Evolutionary conservation across 2,329 filamentous ascomycete genomes (phyloP).

Genomic region (Elsinoe perseae): DNA sequence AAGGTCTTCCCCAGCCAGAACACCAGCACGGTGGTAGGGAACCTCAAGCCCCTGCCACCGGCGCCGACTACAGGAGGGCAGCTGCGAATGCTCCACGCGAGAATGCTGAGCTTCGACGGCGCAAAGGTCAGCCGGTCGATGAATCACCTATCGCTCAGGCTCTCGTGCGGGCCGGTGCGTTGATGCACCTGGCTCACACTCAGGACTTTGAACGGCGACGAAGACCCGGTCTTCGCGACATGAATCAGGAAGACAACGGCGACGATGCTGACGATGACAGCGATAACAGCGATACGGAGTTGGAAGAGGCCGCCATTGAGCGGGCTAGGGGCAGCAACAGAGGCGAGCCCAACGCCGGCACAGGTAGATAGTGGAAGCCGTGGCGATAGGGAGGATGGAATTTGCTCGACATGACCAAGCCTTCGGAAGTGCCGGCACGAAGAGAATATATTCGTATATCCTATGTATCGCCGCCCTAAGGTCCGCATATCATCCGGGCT

Average conservation of each 20-base stretch:
- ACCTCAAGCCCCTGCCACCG: constrained; percentile 23
- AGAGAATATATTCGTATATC: not conserved
- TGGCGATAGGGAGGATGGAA: not conserved
- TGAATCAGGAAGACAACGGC: constrained; percentile 6
- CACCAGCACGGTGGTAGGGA: not conserved
- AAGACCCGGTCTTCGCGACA: constrained; percentile 38
- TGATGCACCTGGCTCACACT: constrained; percentile 76
- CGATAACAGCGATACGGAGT: constrained; percentile 30
- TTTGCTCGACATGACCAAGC: not conserved
- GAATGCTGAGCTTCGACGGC: constrained; percentile 16
- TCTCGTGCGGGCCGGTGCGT: constrained; percentile 51
- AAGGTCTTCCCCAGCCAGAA: not conserved
- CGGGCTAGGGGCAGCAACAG: constrained; percentile 20
- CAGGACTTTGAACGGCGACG: constrained; percentile 86
- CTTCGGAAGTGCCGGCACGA: not conserved
- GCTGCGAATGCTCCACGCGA: constrained; percentile 4
- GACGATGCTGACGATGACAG: constrained; percentile 26
- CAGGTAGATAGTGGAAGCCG: not conserved
- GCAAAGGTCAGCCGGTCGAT: constrained; percentile 21
- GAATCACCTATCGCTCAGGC: constrained; percentile 34
- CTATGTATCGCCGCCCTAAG: not conserved
- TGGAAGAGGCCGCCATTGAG: constrained; percentile 34
- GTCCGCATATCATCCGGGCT: not conserved
- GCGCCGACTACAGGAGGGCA: constrained; percentile 8
- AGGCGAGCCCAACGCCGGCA: not conserved